Base-by-base conservation (phyloP, 139 green algal genomes). In the Chlorella sorokiniana region DNA sequence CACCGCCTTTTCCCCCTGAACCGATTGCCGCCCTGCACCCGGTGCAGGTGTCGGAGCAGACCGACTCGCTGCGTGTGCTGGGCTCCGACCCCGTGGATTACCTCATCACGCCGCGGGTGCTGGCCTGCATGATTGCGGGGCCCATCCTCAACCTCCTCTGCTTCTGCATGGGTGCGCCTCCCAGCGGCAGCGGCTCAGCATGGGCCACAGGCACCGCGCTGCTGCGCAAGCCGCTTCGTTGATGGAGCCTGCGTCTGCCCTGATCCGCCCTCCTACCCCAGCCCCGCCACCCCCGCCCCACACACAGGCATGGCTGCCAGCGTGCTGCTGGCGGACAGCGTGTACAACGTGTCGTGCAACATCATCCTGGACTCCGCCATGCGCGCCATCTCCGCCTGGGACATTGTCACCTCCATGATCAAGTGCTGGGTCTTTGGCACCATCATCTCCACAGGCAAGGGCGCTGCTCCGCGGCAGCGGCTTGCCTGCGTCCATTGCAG, bases 81-180 rank as follows among this genome's bases (percentile, higher is more conserved):
- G 91, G 91, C 79, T 96, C 91, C 0, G 97, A 99, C 85, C 97
- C 97, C 0, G 94, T 99, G 35, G 96, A 99, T 85, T 99, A 99
- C 91, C 89, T 99, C 45, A 93, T 99, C 48, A 97, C 94, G 0
- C 96, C 96, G 0, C 85, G 96, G 2, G 95, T 99, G 35, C 44
- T 98, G 77, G 95, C 96, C 1, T 95, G 91, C 90, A 98, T 98
- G 91, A 87, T 98, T 5, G 94, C 96, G 9, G 88, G 92, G 2
- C 96, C 96, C 64, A 91, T 98, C 33, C 94, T 99, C 76, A 98
- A 96, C 80, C 81, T 98, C n/a, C 84, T 99, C 20, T 99, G 94
- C 91, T 98, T 99, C 88, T 92, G 87, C 83, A 97, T 98, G 89
- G 96, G 93, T 93, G 75, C 62, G n/a, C n/a, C n/a, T n/a, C n/a